Percentiles rank a stretch among this genome's conserved stretches.
Conservation (phyloP, 192 early-diverging fungal species). For the Backusella circina region DNA sequence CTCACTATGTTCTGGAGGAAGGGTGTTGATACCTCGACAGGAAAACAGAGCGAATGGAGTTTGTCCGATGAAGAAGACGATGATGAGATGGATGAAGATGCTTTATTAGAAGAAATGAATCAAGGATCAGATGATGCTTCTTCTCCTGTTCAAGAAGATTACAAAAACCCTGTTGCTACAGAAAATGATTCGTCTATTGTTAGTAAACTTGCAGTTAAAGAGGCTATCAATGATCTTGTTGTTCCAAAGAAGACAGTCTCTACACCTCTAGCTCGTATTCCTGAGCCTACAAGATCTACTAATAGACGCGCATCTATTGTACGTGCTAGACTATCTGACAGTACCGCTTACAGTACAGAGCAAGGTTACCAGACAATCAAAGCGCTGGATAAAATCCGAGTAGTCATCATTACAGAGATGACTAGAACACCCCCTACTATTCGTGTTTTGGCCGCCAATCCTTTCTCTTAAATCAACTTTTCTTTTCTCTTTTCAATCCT, state of each 20-base stretch:
- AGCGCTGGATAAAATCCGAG: constrained; percentile 39
- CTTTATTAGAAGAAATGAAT: constrained; percentile 12
- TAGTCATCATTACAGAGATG: constrained; percentile 46
- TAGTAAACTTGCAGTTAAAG: background rate
- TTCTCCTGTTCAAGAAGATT: background rate
- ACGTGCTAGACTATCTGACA: constrained; percentile 15
- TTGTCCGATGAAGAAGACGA: constrained; percentile 44
- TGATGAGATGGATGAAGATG: constrained; percentile 36
- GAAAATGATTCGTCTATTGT: background rate
- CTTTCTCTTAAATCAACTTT: constrained; percentile 13
- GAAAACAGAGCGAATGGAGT: constrained; percentile 22
- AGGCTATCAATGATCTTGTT: background rate
- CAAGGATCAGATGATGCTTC: background rate
- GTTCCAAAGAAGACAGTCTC: background rate
- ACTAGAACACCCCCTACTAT: constrained; percentile 49
- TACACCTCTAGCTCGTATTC: background rate
- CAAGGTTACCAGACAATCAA: constrained; percentile 40
- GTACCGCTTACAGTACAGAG: constrained; percentile 23
- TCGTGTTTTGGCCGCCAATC: constrained; percentile 51
- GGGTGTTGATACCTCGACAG: constrained; percentile 31
- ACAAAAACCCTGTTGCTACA: background rate
- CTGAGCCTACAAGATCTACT: constrained; percentile 16
- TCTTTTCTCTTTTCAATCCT: background rate
- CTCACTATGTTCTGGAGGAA: constrained; percentile 48
- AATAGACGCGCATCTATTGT: constrained; percentile 20